Conservation (phyloP, 345 rosid genomes). For the Heritiera fomes region DNA sequence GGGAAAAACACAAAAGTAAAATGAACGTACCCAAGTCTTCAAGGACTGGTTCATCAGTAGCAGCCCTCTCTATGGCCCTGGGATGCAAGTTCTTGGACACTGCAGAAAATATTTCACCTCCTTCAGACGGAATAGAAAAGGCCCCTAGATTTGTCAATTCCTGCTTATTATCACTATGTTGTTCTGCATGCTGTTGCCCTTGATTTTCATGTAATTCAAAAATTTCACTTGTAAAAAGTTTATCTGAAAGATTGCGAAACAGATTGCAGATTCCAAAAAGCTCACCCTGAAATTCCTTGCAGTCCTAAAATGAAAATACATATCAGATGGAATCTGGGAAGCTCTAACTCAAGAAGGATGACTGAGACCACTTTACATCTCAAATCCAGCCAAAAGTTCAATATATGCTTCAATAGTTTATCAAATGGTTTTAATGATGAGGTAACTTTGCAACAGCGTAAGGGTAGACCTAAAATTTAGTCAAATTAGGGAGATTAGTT, state of each 20-base stretch:
- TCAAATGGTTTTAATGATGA: neutral
- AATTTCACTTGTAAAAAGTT: conserved; percentile 84
- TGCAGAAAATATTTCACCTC: conserved; percentile 20
- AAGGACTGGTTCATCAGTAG: conserved; percentile 39
- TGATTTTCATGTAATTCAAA: conserved; percentile 52
- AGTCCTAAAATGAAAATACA: conserved; percentile 59
- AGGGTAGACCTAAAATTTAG: neutral
- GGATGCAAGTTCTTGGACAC: conserved; percentile 20
- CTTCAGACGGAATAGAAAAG: conserved; percentile 22
- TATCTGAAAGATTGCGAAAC: conserved; percentile 86
- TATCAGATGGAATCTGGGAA: neutral
- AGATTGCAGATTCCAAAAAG: conserved; percentile 92
- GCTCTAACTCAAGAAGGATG: neutral
- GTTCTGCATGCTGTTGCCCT: conserved; percentile 31
- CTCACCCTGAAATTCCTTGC: conserved; percentile 91
- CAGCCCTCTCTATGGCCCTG: conserved; percentile 22
- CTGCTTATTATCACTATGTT: conserved; percentile 24
- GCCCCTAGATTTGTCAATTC: conserved; percentile 33
- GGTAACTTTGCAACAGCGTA: neutral
- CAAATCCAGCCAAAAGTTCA: neutral
- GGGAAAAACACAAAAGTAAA: neutral
- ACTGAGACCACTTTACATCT: neutral
- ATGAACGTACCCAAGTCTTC: conserved; percentile 62
- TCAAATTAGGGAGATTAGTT: neutral
- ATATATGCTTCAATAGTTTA: neutral